A percentile compares a stretch with the other conserved stretches of the same genome.
phyloP scores from a whole-genome alignment of 768 basidiomycete species.

The Russula griseocarnosa region DNA sequence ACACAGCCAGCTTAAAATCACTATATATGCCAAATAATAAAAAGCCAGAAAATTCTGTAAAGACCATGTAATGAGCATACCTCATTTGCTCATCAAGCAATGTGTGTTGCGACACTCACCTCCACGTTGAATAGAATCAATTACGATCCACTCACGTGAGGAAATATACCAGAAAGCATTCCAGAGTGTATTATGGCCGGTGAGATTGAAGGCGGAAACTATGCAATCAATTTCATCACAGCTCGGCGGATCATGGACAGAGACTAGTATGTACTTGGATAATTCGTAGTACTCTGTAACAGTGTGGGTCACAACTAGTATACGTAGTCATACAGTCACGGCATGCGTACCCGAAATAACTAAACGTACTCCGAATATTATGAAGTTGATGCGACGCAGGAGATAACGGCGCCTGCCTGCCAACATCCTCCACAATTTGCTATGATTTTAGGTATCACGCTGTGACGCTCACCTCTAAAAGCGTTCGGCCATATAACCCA shows the following conservation, averaged over 20 bases:
- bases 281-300: no score
- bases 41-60: background rate
- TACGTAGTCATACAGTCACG: background rate
- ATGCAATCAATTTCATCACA: no score
- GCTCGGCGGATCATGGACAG: no score
- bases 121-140: no score
- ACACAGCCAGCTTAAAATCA: background rate
- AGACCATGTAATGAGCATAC: background rate
- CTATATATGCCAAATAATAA: rapidly evolving
- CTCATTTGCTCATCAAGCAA: background rate
- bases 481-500: background rate
- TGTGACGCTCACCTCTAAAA: background rate
- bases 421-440: background rate
- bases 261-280: no score
- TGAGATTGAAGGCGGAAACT: no score
- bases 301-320: background rate
- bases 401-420: background rate
- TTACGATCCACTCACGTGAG: no score
- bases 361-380: background rate
- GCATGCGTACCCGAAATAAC: background rate
- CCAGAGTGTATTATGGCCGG: no score
- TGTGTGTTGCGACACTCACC: background rate
- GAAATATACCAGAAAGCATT: background rate
- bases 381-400: background rate
- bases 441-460: background rate